These are phyloP conservation scores for Eucalyptus urophylla DNA, from an alignment of 345 rosid genomes.

Conservation along the genomic window DNA sequence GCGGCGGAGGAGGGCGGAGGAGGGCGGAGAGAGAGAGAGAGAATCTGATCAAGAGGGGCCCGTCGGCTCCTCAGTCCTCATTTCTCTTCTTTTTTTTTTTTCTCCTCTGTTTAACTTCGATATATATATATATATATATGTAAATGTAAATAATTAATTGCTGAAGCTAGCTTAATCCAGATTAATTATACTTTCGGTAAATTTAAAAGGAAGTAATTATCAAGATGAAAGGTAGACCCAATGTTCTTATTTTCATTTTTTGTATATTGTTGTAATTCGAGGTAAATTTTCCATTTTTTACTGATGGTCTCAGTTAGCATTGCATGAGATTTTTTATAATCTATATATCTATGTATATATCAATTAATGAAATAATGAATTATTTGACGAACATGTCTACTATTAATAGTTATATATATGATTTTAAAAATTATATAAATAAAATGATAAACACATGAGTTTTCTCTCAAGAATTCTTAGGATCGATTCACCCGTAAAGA, in stretches of 20 bases:
- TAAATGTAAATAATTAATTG: not conserved
- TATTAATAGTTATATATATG: not conserved
- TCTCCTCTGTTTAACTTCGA: not conserved
- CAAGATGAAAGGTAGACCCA: not conserved
- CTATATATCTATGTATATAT: not conserved
- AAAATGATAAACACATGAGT: not conserved
- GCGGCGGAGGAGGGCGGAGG: not conserved
- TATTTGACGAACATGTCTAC: not conserved
- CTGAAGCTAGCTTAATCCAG: not conserved
- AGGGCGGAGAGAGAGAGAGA: not conserved
- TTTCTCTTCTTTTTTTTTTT: not conserved
- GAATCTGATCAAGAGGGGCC: not conserved
- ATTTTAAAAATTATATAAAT: not conserved
- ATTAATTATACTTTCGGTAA: not conserved
- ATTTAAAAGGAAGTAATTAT: not conserved
- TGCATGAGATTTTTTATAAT: not conserved
- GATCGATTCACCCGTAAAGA: not conserved
- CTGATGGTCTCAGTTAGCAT: fast-evolving
- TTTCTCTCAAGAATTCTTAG: not conserved
- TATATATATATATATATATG: not conserved
- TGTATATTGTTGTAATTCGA: not conserved
- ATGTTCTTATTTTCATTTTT: not conserved
- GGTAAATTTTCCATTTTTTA: not conserved
- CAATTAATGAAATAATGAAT: not conserved
- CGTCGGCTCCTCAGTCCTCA: not conserved